Conservation (phyloP, 2,329 filamentous ascomycete genomes). For the Simplicillium aogashimaense region DNA sequence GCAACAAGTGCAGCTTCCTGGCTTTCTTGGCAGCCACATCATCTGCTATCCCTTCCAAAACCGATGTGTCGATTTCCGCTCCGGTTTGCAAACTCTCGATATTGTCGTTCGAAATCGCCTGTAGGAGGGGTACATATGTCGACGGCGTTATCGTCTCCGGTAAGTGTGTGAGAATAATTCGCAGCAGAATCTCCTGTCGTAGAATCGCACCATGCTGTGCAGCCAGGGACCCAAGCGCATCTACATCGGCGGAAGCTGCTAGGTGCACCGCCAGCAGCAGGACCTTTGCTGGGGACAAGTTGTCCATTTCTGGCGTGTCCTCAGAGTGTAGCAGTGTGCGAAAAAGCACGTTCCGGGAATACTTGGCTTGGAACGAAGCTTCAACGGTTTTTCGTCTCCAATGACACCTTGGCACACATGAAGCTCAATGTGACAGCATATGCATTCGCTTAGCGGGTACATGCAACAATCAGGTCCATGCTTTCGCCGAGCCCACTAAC, state of each 20-base stretch:
- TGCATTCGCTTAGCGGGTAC: too few relatives aligned
- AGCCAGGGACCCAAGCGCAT: constrained; percentile 50
- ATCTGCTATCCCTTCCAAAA: constrained; percentile 50
- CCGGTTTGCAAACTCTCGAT: constrained; percentile 26
- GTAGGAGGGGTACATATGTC: constrained; percentile 52
- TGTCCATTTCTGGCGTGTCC: constrained; percentile 5
- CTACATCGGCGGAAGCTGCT: constrained; percentile 55
- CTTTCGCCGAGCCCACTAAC: not conserved
- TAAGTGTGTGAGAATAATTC: constrained; percentile 66
- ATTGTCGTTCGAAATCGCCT: constrained; percentile 41
- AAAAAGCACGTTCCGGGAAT: too few relatives aligned
- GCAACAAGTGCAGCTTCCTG: constrained; percentile 51
- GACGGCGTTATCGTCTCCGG: constrained; percentile 59
- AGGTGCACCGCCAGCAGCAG: constrained; percentile 64
- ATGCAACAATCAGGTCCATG: too few relatives aligned
- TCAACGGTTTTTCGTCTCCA: too few relatives aligned
- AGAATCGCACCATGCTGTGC: constrained; percentile 47
- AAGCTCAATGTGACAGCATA: too few relatives aligned
- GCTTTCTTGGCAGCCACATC: constrained; percentile 53
- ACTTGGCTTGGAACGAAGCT: too few relatives aligned
- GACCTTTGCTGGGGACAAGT: constrained; percentile 56
- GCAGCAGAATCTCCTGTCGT: constrained; percentile 54
- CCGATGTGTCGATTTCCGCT: constrained; percentile 41
- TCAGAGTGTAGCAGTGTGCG: too few relatives aligned
- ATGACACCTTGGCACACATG: too few relatives aligned